A percentile compares a stretch with the other conserved stretches of the same genome.
Conservation (phyloP, 139 green algal genomes). For the Chlorella sp. region DNA sequence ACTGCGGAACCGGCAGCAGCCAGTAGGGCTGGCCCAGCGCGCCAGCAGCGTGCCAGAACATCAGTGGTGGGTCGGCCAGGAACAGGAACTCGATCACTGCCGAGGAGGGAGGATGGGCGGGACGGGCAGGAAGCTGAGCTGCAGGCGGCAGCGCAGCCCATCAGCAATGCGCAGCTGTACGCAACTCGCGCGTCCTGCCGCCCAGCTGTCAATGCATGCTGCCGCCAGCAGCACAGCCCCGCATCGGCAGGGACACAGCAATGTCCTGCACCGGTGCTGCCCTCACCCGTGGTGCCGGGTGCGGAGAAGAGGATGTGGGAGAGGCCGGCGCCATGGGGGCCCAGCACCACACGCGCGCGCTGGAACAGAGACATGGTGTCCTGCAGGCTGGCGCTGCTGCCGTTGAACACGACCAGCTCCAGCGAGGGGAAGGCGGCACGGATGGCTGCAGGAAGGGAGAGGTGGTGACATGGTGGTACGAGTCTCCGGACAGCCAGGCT, state of each 20-base stretch:
- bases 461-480: neutral
- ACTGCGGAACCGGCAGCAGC: slow-evolving; percentile 38
- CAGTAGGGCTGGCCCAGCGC: slow-evolving; percentile 43
- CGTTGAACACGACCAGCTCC: slow-evolving; percentile 25
- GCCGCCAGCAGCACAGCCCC: too few species aligned
- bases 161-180: too few species aligned
- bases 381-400: neutral
- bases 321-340: slow-evolving; percentile 46
- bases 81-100: slow-evolving; percentile 48
- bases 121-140: neutral
- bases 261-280: neutral
- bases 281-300: slow-evolving; percentile 34
- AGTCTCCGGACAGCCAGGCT: neutral
- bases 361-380: slow-evolving; percentile 41
- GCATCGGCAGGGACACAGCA: too few species aligned
- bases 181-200: too few species aligned
- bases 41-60: slow-evolving; percentile 48
- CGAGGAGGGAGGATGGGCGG: neutral
- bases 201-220: too few species aligned
- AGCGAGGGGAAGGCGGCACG: slow-evolving; percentile 17
- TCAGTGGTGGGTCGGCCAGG: slow-evolving; percentile 41
- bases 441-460: slow-evolving; percentile 12
- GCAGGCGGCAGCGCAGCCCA: too few species aligned
- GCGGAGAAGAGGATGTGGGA: slow-evolving; percentile 48
- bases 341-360: slow-evolving; percentile 38